phyloP scores from a whole-genome alignment of 2,329 filamentous ascomycete species.

The Xylaria hypoxylon region DNA sequence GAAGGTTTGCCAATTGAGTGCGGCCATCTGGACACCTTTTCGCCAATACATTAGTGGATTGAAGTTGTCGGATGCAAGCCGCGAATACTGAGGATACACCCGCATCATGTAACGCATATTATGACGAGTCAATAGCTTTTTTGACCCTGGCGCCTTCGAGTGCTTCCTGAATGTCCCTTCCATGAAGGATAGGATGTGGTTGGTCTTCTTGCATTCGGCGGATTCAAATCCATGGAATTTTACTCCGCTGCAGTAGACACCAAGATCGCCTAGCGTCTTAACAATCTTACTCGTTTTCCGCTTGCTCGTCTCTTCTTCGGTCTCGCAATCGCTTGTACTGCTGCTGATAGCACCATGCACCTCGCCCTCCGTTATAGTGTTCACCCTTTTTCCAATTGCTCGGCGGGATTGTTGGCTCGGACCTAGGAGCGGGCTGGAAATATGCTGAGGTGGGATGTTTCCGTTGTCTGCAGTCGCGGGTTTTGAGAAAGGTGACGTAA shows the following conservation, averaged over 20 bases:
- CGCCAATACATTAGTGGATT: constrained; percentile 95
- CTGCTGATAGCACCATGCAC: constrained; percentile 68
- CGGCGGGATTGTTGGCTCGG: constrained; percentile 64
- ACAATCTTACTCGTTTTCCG: constrained; percentile 86
- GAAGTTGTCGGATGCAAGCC: constrained; percentile 91
- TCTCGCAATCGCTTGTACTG: constrained; percentile 84
- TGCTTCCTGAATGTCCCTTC: constrained; percentile 88
- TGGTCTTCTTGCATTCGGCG: constrained; percentile 84
- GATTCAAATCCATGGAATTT: constrained; percentile 87
- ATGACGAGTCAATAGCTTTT: constrained; percentile 84
- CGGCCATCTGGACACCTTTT: constrained; percentile 96
- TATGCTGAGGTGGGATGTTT: constrained; percentile 62
- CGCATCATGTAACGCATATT: constrained; percentile 93
- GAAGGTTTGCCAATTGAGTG: constrained; percentile 98
- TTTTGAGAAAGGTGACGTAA: constrained; percentile 80
- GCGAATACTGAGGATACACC: constrained; percentile 87
- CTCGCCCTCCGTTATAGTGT: constrained; percentile 68
- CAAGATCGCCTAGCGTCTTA: constrained; percentile 83
- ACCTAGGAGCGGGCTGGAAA: constrained; percentile 66
- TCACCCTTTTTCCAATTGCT: constrained; percentile 63
- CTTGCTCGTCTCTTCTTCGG: constrained; percentile 69
- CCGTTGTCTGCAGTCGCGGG: constrained; percentile 70
- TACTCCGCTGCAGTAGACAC: constrained; percentile 78
- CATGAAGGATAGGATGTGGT: constrained; percentile 96
- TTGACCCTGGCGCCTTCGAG: constrained; percentile 79